A percentile compares a stretch with the other conserved stretches of the same genome.
phyloP scores from a whole-genome alignment of 2,329 filamentous ascomycete genomes.

The Talaromyces verruculosus region DNA sequence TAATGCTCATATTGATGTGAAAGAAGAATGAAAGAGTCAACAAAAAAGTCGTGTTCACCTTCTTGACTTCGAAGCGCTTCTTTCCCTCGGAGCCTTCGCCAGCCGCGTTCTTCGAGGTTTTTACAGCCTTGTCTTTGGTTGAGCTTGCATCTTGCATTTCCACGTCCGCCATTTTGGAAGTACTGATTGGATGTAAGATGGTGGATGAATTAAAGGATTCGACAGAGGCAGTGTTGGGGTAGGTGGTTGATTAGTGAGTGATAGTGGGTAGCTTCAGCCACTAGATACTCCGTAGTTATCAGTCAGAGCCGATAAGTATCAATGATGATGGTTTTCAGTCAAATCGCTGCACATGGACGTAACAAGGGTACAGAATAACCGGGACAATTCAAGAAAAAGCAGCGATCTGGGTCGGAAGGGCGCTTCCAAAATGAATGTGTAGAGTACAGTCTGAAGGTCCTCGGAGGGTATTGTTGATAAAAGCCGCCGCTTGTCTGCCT shows the following conservation, averaged over 20 bases:
- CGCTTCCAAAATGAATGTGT: neutral
- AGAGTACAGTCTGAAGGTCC: neutral
- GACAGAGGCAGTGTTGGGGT: neutral
- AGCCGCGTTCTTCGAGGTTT: slow-evolving; percentile 56
- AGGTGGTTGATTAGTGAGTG: neutral
- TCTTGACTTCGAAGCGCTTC: slow-evolving; percentile 98
- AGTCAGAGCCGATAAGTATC: slow-evolving; percentile 3
- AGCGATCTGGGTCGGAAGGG: neutral
- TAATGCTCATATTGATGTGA: neutral
- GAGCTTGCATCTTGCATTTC: slow-evolving; percentile 88
- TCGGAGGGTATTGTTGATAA: neutral
- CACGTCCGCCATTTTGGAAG: slow-evolving; percentile 76
- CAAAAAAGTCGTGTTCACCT: slow-evolving; percentile 58
- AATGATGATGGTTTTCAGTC: neutral
- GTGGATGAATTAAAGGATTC: neutral
- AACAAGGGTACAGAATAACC: too few species aligned
- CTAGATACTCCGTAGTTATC: too few species aligned
- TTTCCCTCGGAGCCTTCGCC: slow-evolving; percentile 64
- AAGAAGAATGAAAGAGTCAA: slow-evolving; percentile 9
- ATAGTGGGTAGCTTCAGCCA: slow-evolving; percentile 10
- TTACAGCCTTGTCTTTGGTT: slow-evolving; percentile 44
- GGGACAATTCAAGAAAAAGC: neutral
- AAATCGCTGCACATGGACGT: neutral
- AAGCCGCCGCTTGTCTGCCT: slow-evolving; percentile 1
- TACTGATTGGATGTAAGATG: neutral